phyloP scores from a whole-genome alignment of 179 eudicot genomes.

The Beta lomatogona region DNA sequence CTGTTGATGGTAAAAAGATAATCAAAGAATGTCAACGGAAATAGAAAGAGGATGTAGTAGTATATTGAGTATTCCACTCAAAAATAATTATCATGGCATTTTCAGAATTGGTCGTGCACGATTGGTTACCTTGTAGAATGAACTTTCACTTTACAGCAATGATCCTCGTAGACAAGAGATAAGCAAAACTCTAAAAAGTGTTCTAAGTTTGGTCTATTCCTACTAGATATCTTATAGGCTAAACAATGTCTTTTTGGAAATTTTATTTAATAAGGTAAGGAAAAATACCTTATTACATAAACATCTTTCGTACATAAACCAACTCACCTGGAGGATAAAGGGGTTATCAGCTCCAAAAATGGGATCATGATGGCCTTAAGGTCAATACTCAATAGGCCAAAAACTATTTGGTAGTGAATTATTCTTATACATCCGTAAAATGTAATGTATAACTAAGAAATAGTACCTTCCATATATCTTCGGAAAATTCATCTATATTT shows the following conservation, averaged over 20 bases:
- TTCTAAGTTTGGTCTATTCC: neutral
- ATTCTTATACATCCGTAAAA: too few species aligned
- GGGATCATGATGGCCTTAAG: too few species aligned
- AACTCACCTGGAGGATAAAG: too few species aligned
- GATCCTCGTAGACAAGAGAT: constrained; percentile 27
- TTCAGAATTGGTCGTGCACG: constrained; percentile 16
- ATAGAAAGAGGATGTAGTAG: constrained; percentile 3
- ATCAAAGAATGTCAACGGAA: constrained; percentile 7
- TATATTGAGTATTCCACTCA: constrained; percentile 2
- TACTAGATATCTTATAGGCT: neutral
- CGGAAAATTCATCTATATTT: too few species aligned
- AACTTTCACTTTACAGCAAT: constrained; percentile 32
- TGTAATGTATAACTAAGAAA: too few species aligned
- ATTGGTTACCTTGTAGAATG: constrained; percentile 14
- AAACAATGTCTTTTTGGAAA: neutral
- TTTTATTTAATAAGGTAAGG: too few species aligned
- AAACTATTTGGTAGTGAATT: too few species aligned
- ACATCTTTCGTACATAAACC: too few species aligned
- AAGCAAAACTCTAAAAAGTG: constrained; percentile 10
- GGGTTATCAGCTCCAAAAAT: too few species aligned
- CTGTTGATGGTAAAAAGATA: constrained; percentile 2
- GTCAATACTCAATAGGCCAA: too few species aligned
- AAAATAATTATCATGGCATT: constrained; percentile 2
- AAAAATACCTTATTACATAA: too few species aligned
- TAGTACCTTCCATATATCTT: too few species aligned